Conservation (phyloP, 176 grass and related monocot species). For the Musa beccarii region DNA sequence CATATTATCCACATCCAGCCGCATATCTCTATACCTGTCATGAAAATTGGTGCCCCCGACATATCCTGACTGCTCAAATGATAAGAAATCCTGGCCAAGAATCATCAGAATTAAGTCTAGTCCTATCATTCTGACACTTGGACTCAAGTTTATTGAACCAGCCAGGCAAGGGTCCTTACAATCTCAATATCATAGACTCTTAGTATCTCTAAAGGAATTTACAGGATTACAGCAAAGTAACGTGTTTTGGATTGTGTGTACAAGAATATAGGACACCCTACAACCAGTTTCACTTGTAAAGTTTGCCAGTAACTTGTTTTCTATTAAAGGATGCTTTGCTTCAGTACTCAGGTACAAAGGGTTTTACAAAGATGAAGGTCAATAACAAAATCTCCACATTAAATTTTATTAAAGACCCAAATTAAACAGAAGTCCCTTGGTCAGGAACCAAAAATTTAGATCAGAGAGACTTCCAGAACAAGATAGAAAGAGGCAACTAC, state of each 20-base stretch:
- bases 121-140: neutral
- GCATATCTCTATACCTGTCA: slow-evolving; percentile 19
- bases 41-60: neutral
- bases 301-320: no score
- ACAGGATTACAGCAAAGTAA: neutral
- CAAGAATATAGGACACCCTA: neutral
- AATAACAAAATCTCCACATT: no score
- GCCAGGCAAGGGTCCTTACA: neutral
- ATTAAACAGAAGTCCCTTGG: no score
- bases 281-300: neutral
- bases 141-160: neutral
- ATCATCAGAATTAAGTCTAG: neutral
- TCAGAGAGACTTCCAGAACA: no score
- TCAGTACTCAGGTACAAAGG: no score
- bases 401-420: no score
- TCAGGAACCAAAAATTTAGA: no score
- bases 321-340: no score
- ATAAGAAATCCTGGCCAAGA: neutral
- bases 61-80: slow-evolving; percentile 4
- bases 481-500: no score
- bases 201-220: neutral
- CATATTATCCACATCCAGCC: slow-evolving; percentile 20
- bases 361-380: no score
- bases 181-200: neutral
- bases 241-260: no score